phyloP scores from a whole-genome alignment of 2,329 filamentous ascomycete genomes.

The Grosmannia huntii region DNA sequence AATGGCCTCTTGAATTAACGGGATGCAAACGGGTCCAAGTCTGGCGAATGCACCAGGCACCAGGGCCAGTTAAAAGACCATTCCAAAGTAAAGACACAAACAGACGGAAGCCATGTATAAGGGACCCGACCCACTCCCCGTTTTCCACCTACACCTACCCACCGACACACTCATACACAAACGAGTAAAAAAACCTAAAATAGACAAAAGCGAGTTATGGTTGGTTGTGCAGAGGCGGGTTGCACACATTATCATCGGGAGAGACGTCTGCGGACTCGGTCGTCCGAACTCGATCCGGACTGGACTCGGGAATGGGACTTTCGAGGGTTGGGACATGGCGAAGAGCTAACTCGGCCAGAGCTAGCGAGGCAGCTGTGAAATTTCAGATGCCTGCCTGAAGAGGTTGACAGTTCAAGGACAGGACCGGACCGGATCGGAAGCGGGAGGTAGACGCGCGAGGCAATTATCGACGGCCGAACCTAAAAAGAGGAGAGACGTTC shows the following conservation, averaged over 20 bases:
- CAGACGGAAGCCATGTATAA: slow-evolving; percentile 1
- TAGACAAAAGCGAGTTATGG: slow-evolving; percentile 2
- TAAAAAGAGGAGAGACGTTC: slow-evolving; percentile 66
- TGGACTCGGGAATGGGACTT: background rate
- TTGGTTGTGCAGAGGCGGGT: background rate
- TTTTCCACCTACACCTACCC: slow-evolving; percentile 2
- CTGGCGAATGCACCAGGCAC: slow-evolving; percentile 1
- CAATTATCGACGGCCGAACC: slow-evolving; percentile 87
- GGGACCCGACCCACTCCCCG: background rate
- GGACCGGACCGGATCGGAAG: background rate
- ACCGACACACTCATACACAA: slow-evolving; percentile 5
- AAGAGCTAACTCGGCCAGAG: background rate
- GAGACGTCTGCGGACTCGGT: background rate
- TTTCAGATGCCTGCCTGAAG: background rate
- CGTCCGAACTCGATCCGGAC: background rate
- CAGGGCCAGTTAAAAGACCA: slow-evolving; percentile 4
- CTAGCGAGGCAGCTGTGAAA: background rate
- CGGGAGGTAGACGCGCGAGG: background rate
- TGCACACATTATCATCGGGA: background rate
- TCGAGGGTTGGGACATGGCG: background rate
- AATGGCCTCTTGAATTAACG: slow-evolving; percentile 7
- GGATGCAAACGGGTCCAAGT: slow-evolving; percentile 2
- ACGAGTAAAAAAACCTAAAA: background rate
- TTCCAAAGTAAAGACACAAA: slow-evolving; percentile 2
- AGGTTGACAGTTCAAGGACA: background rate